Percentiles rank a stretch among this genome's conserved stretches.
These are phyloP conservation scores for Onygenales sp. DNA, from an alignment of 2,329 filamentous ascomycete species.

Conservation along the genomic window DNA sequence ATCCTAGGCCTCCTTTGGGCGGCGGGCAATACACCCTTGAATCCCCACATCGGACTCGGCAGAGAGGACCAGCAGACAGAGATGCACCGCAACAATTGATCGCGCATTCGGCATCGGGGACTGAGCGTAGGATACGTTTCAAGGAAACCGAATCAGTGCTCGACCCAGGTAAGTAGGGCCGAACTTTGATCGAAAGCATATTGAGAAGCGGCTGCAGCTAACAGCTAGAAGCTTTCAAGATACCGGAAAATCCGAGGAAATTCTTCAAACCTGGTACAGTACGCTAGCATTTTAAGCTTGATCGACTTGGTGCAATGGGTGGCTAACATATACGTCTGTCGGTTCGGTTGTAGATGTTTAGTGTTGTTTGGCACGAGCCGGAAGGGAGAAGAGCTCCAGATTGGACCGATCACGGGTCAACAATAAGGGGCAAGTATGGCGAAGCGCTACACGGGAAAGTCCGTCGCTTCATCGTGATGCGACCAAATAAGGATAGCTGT, in stretches of 20 bases:
- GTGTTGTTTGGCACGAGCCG: constrained; percentile 23
- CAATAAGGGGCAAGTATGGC: constrained; percentile 7
- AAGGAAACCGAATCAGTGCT: not conserved
- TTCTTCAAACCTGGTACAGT: not conserved
- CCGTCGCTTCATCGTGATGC: constrained; percentile 26
- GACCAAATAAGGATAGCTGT: constrained; percentile 16
- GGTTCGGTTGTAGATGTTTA: constrained; percentile 16
- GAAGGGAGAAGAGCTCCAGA: constrained; percentile 3
- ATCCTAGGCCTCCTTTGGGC: too few species aligned
- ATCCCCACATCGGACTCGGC: too few species aligned
- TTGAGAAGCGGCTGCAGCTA: not conserved
- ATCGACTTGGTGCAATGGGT: not conserved
- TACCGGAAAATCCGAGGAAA: not conserved
- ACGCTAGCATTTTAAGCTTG: not conserved
- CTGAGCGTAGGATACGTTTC: too few species aligned
- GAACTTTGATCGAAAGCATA: not conserved
- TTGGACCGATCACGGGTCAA: not conserved
- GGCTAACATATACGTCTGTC: not conserved
- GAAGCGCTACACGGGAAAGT: constrained; percentile 21
- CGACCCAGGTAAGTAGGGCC: not conserved
- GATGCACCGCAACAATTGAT: too few species aligned
- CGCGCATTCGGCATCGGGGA: too few species aligned
- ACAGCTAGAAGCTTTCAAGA: not conserved
- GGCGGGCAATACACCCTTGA: too few species aligned
- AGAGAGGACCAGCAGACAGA: too few species aligned